These are phyloP conservation scores for Pichia paraexigua DNA, from an alignment of 805 yeast species.

Conservation along the genomic window DNA sequence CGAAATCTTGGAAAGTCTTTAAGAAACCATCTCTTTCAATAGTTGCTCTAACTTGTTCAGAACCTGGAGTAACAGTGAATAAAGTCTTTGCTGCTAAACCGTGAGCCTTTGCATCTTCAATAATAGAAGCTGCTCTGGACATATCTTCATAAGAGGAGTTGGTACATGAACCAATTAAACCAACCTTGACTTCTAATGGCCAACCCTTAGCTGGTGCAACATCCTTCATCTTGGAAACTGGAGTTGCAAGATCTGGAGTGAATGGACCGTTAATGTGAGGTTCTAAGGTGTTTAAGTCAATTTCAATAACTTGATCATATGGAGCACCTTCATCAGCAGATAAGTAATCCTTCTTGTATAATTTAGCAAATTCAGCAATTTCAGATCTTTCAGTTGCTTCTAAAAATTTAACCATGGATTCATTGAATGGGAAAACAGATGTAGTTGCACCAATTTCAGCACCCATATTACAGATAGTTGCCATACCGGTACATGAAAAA, in stretches of 20 bases:
- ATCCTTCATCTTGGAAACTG: conserved; percentile 71
- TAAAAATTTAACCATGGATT: conserved; percentile 48
- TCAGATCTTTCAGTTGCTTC: conserved; percentile 76
- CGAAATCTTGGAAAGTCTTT: conserved; percentile 71
- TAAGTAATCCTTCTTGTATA: conserved; percentile 43
- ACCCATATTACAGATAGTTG: conserved; percentile 99
- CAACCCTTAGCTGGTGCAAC: conserved; percentile 68
- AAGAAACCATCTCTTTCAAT: conserved; percentile 91
- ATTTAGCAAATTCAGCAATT: conserved; percentile 67
- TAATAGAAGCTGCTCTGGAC: conserved; percentile 91
- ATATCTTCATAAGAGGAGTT: conserved; percentile 98
- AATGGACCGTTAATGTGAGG: conserved; percentile 97
- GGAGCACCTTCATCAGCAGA: conserved; percentile 82
- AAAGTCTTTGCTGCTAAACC: conserved; percentile 89
- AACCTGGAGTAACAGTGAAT: conserved; percentile 95
- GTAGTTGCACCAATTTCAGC: conserved; percentile 99
- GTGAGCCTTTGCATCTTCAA: conserved; percentile 75
- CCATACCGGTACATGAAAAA: conserved; percentile 97
- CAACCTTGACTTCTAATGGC: conserved; percentile 85
- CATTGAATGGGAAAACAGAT: conserved; percentile 87
- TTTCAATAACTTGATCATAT: conserved; percentile 89
- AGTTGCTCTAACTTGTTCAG: conserved; percentile 96
- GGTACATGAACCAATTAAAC: conserved; percentile 96
- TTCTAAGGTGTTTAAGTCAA: conserved; percentile 78
- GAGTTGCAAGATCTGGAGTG: conserved; percentile 96